Conservation (phyloP, 2,329 filamentous ascomycete genomes). For the Alternaria consortialis region DNA sequence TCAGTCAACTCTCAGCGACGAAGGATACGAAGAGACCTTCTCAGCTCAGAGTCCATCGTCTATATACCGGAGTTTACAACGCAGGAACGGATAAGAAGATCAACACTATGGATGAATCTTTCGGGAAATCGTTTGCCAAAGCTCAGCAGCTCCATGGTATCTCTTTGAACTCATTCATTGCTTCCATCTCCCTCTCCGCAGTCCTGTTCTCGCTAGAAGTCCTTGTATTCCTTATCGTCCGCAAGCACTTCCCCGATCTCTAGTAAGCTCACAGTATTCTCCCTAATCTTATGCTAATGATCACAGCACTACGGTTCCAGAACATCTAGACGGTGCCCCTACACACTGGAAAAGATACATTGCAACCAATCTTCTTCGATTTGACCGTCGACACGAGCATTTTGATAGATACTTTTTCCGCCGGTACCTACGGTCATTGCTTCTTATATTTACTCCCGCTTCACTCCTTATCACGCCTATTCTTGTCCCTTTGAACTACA, state of each 20-base stretch:
- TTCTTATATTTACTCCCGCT: conserved; percentile 21
- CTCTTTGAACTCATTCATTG: no score
- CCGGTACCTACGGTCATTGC: conserved; percentile 16
- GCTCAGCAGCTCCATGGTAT: no score
- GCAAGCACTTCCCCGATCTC: background rate
- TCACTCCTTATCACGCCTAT: conserved; percentile 19
- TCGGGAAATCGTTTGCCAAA: no score
- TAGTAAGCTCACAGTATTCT: conserved; percentile 12
- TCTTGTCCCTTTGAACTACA: conserved; percentile 23
- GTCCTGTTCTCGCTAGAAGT: conserved; percentile 13
- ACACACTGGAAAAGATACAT: conserved; percentile 8
- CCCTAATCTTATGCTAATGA: conserved; percentile 1
- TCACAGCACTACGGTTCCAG: background rate
- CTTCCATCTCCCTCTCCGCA: background rate
- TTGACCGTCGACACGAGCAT: background rate
- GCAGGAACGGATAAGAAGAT: background rate
- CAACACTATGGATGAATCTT: background rate
- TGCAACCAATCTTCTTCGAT: conserved; percentile 22
- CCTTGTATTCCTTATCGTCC: background rate
- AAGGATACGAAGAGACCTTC: no score
- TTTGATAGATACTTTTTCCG: conserved; percentile 26
- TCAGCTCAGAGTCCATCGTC: background rate
- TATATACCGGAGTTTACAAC: background rate
- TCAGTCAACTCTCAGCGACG: no score
- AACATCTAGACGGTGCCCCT: background rate